A percentile compares a stretch with the other conserved stretches of the same genome.
These are phyloP conservation scores for Plectosphaerella sp. DNA, from an alignment of 2,329 filamentous ascomycete species.

Conservation along the genomic window DNA sequence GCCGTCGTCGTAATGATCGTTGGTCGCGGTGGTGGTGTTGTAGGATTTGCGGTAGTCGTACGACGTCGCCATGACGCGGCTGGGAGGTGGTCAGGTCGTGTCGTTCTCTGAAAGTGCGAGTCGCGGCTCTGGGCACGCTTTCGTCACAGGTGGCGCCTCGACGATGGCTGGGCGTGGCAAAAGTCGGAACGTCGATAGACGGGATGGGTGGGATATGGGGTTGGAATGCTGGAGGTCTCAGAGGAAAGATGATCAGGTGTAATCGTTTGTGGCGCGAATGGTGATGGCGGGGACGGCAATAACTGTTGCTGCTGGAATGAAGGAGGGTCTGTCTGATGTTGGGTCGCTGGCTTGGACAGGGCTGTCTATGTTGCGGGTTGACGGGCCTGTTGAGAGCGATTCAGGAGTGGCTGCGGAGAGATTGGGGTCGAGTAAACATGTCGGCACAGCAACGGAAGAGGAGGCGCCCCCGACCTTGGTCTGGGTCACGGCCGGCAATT, in stretches of 20 bases:
- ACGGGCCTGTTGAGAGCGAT: neutral
- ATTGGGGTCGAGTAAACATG: conserved; percentile 20
- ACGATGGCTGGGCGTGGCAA: no score
- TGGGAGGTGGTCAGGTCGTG: neutral
- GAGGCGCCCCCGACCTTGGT: neutral
- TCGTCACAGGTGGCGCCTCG: no score
- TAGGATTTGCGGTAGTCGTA: conserved; percentile 51
- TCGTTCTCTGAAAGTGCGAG: no score
- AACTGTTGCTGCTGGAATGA: neutral
- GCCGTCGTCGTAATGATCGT: conserved; percentile 36
- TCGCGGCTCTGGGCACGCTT: no score
- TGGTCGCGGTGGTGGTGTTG: conserved; percentile 34
- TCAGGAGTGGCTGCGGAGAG: conserved; percentile 2
- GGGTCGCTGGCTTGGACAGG: conserved; percentile 1
- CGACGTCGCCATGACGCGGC: conserved; percentile 41
- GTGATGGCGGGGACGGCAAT: neutral
- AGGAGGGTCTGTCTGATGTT: neutral
- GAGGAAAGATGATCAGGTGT: neutral
- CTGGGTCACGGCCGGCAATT: neutral
- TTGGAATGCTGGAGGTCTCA: neutral
- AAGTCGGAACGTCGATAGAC: no score
- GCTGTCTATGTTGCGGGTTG: neutral
- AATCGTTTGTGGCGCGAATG: neutral
- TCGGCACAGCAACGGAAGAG: conserved; percentile 28
- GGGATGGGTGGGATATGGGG: neutral